These are phyloP conservation scores for Flaveria floridana DNA, from an alignment of 140 eudicot species.

Conservation along the genomic window DNA sequence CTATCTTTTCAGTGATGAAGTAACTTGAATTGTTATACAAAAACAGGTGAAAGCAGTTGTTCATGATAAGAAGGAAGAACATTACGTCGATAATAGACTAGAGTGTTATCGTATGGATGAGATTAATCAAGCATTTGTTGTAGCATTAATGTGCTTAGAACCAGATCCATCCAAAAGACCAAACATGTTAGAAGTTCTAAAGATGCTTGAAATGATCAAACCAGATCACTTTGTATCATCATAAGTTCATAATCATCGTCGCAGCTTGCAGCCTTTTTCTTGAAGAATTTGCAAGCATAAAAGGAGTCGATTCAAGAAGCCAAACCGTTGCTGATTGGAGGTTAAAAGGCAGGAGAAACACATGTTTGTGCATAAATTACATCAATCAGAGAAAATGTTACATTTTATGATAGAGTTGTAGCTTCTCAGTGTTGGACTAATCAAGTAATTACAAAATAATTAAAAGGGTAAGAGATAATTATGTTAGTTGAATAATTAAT, in stretches of 20 bases:
- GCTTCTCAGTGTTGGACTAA: too few species aligned
- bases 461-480: too few species aligned
- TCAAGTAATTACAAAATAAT: too few species aligned
- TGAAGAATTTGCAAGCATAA: not conserved
- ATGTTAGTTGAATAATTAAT: too few species aligned
- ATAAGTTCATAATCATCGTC: conserved; percentile 4
- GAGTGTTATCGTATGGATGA: conserved; percentile 46
- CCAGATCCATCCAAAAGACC: conserved; percentile 80
- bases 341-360: conserved; percentile 80
- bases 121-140: conserved; percentile 48
- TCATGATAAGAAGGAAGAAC: conserved; percentile 70
- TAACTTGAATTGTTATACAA: conserved; percentile 15
- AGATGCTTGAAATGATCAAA: conserved; percentile 71
- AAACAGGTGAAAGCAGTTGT: conserved; percentile 81
- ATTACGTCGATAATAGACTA: conserved; percentile 66
- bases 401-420: too few species aligned
- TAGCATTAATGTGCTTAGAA: conserved; percentile 84
- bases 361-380: conserved; percentile 10
- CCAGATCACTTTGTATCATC: conserved; percentile 34
- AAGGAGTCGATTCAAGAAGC: not conserved
- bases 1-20: not conserved
- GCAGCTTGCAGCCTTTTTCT: not conserved
- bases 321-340: conserved; percentile 52
- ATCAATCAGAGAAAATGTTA: too few species aligned
- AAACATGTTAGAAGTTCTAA: conserved; percentile 77